Evolutionary conservation across 805 yeast species (phyloP).

Genomic region (Brettanomyces nanus): DNA sequence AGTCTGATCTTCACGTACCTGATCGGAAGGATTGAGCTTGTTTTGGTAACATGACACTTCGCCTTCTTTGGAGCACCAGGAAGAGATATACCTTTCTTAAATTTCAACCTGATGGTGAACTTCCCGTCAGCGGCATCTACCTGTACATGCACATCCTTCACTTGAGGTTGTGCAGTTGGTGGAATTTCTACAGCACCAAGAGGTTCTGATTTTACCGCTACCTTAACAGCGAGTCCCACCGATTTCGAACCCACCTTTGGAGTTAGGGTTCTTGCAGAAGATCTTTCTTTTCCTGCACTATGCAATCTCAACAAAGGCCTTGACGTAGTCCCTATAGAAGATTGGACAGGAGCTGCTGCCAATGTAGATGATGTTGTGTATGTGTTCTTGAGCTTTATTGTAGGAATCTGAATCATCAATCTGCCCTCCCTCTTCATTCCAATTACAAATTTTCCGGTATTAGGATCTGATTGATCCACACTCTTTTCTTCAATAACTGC

Average conservation of each 20-base stretch:
- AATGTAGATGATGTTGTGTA: too few species aligned
- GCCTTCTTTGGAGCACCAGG: slow-evolving; percentile 12
- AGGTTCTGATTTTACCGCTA: neutral
- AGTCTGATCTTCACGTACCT: slow-evolving; percentile 30
- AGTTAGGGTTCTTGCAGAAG: neutral
- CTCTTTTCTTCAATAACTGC: slow-evolving; percentile 35
- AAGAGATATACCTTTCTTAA: slow-evolving; percentile 2
- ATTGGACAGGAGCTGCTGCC: slow-evolving; percentile 7
- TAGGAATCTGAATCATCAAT: slow-evolving; percentile 41
- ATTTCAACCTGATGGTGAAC: neutral
- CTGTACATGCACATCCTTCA: neutral
- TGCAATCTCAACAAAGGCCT: slow-evolving; percentile 14
- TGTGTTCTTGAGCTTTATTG: slow-evolving; percentile 19
- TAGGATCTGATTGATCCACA: slow-evolving; percentile 8
- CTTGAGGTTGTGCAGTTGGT: neutral
- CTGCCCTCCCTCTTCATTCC: slow-evolving; percentile 27
- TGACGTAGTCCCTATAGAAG: too few species aligned
- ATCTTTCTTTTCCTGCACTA: neutral
- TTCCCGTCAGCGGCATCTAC: neutral
- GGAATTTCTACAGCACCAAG: slow-evolving; percentile 1
- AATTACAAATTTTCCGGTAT: neutral
- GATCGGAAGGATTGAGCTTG: slow-evolving; percentile 14
- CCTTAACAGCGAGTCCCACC: neutral
- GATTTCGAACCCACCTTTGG: neutral
- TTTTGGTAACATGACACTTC: slow-evolving; percentile 14